A percentile compares a stretch with the other conserved stretches of the same genome.
Conservation (phyloP, 345 rosid genomes). For the Hibiscus trionum region DNA sequence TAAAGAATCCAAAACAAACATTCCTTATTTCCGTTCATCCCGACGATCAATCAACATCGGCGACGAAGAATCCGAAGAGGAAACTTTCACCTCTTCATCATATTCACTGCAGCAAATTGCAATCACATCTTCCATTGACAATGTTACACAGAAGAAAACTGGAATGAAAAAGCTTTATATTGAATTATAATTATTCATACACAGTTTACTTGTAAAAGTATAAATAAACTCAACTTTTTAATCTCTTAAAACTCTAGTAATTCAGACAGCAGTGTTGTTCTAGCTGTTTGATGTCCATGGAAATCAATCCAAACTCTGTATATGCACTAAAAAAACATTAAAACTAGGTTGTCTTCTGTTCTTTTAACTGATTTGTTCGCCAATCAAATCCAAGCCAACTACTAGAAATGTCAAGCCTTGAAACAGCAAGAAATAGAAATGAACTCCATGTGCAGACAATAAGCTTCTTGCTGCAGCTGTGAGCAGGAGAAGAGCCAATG, state of each 20-base stretch:
- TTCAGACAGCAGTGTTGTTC: conserved; percentile 7
- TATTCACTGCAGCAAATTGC: neutral
- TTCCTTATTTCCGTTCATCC: neutral
- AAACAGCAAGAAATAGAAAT: conserved; percentile 82
- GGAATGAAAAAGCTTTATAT: neutral
- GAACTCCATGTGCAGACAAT: conserved; percentile 78
- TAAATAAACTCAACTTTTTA: conserved; percentile 9
- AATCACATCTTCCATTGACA: neutral
- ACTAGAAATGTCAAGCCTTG: conserved; percentile 78
- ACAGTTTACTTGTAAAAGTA: conserved; percentile 1
- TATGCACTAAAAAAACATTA: conserved; percentile 4
- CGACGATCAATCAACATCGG: too few species aligned
- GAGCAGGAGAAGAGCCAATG: conserved; percentile 70
- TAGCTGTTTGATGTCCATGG: neutral
- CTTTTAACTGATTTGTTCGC: conserved; percentile 61
- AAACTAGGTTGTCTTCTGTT: neutral
- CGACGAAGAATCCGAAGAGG: neutral
- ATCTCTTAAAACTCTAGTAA: neutral
- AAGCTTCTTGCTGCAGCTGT: conserved; percentile 81
- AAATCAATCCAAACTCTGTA: conserved; percentile 9
- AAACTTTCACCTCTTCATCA: neutral
- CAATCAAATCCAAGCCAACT: conserved; percentile 87
- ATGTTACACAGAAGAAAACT: neutral
- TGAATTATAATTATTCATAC: conserved; percentile 3
- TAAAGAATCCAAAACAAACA: too few species aligned